Conservation (phyloP, 2,329 filamentous ascomycete species). For the Fusarium chuoi region DNA sequence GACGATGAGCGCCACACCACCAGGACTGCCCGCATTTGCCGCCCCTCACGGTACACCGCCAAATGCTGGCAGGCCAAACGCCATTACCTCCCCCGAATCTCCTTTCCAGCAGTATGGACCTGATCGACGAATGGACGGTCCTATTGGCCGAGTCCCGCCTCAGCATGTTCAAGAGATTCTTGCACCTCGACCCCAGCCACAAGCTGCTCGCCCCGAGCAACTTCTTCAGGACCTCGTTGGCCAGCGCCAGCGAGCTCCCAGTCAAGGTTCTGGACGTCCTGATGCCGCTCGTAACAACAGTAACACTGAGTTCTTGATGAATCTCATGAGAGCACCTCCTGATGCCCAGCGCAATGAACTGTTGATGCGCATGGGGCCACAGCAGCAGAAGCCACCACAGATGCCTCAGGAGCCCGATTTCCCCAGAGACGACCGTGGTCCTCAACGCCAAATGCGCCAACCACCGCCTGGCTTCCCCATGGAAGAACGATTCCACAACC, state of each 20-base stretch:
- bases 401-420: slow-evolving; percentile 58
- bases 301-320: slow-evolving; percentile 87
- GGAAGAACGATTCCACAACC: slow-evolving; percentile 63
- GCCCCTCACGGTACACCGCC: slow-evolving; percentile 50
- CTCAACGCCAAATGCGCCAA: slow-evolving; percentile 56
- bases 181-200: slow-evolving; percentile 61
- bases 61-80: slow-evolving; percentile 49
- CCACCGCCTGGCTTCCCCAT: slow-evolving; percentile 62
- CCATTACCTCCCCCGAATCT: slow-evolving; percentile 58
- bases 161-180: slow-evolving; percentile 63
- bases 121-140: slow-evolving; percentile 55
- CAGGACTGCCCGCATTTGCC: slow-evolving; percentile 56
- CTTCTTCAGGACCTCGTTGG: slow-evolving; percentile 69
- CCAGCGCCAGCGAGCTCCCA: slow-evolving; percentile 66
- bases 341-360: slow-evolving; percentile 64
- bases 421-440: slow-evolving; percentile 47
- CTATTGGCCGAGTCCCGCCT: slow-evolving; percentile 53
- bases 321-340: slow-evolving; percentile 73
- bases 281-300: slow-evolving; percentile 63
- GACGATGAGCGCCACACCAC: slow-evolving; percentile 58
- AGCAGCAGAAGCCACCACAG: slow-evolving; percentile 51
- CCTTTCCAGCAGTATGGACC: slow-evolving; percentile 59
- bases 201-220: slow-evolving; percentile 66
- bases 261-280: slow-evolving; percentile 59
- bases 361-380: slow-evolving; percentile 61